phyloP scores from a whole-genome alignment of 1,284 basidiomycete species.

The Tilletia horrida region DNA sequence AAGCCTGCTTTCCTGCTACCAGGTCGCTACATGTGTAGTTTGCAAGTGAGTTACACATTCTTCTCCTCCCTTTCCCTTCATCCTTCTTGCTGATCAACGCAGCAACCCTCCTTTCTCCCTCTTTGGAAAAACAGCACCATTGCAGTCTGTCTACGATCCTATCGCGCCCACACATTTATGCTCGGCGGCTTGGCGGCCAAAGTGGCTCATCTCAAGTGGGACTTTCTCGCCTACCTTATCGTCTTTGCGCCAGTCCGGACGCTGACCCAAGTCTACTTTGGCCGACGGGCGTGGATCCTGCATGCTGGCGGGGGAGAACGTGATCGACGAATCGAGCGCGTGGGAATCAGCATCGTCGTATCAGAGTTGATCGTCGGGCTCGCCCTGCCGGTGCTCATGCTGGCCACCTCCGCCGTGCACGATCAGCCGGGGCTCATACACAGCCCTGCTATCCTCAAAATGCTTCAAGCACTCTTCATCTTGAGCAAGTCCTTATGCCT shows the following conservation, averaged over 20 bases:
- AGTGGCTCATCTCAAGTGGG: background rate
- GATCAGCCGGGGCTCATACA: background rate
- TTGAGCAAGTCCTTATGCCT: background rate
- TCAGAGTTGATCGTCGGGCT: background rate
- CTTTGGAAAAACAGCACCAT: constrained; percentile 4
- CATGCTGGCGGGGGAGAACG: background rate
- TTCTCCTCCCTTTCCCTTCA: background rate
- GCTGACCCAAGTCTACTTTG: constrained; percentile 7
- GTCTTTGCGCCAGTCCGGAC: background rate
- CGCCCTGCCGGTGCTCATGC: constrained; percentile 1
- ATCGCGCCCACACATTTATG: background rate
- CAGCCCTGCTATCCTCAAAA: no score
- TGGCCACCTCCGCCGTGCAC: background rate
- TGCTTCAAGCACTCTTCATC: background rate
- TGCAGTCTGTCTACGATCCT: background rate
- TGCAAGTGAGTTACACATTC: no score
- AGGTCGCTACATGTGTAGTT: no score
- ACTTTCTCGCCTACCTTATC: constrained; percentile 7
- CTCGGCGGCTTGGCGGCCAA: background rate
- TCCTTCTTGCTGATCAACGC: no score
- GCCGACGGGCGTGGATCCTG: constrained; percentile 6
- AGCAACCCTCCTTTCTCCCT: constrained; percentile 1
- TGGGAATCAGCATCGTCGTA: background rate
- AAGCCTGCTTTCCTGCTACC: no score
- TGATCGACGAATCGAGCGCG: background rate